These are phyloP conservation scores for Sambucus nigra DNA, from an alignment of 129 eudicot genomes.

Conservation along the genomic window DNA sequence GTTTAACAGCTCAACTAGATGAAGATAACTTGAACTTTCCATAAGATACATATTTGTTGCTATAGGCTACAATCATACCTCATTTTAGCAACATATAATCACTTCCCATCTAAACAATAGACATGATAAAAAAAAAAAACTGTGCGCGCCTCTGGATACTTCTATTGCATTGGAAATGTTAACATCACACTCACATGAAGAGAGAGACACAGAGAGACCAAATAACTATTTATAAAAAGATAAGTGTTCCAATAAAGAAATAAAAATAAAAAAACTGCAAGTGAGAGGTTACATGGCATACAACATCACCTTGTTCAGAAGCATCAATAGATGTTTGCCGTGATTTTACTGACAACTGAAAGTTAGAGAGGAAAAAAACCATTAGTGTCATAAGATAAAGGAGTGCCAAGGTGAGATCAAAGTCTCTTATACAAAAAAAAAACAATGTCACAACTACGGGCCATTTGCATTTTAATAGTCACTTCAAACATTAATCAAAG, in stretches of 20 bases:
- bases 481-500: neutral
- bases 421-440: neutral
- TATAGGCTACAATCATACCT: no score
- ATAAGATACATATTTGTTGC: neutral
- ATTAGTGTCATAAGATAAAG: conserved; percentile 17
- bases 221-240: no score
- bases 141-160: no score
- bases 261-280: conserved; percentile 18
- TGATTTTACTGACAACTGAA: conserved; percentile 66
- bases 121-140: no score
- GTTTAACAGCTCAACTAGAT: neutral
- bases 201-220: neutral
- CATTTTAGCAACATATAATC: no score
- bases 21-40: neutral
- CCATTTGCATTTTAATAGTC: neutral
- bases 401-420: neutral
- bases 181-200: neutral
- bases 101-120: no score
- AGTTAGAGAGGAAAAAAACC: conserved; percentile 5
- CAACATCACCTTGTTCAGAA: conserved; percentile 78
- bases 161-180: no score
- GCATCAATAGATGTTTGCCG: conserved; percentile 51
- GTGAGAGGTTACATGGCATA: conserved; percentile 15
- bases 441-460: neutral
- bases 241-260: conserved; percentile 5